phyloP scores from a whole-genome alignment of 805 yeast genomes.

The Schwanniomyces yamadae region DNA sequence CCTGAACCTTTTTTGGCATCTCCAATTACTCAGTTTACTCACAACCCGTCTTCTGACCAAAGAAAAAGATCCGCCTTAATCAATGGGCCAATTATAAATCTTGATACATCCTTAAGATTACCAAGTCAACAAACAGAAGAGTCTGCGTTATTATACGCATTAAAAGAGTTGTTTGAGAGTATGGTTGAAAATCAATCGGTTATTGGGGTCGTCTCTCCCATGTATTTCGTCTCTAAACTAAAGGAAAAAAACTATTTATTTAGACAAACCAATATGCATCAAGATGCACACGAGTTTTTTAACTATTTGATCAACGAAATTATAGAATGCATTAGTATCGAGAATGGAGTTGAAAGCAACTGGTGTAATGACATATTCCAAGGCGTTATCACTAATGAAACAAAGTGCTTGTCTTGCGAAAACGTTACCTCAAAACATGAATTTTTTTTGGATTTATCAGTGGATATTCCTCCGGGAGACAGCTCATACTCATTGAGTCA shows the following conservation, averaged over 20 bases:
- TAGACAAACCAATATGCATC: conserved; percentile 86
- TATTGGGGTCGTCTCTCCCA: conserved; percentile 85
- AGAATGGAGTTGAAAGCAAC: conserved; percentile 31
- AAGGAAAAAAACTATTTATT: conserved; percentile 83
- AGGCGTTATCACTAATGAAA: conserved; percentile 82
- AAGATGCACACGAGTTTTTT: conserved; percentile 96
- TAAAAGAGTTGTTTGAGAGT: conserved; percentile 83
- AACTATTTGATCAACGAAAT: conserved; percentile 76
- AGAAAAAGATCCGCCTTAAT: conserved; percentile 75
- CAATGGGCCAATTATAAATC: conserved; percentile 79
- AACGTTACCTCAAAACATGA: conserved; percentile 79
- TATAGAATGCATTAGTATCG: conserved; percentile 55
- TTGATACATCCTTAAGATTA: conserved; percentile 63
- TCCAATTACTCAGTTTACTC: conserved; percentile 40
- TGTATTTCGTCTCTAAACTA: conserved; percentile 66
- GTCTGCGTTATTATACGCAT: conserved; percentile 47
- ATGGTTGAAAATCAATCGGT: conserved; percentile 68
- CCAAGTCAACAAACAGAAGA: conserved; percentile 32
- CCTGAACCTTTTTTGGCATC: conserved; percentile 34
- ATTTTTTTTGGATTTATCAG: conserved; percentile 78
- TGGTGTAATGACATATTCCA: conserved; percentile 74
- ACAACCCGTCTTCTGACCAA: conserved; percentile 57
- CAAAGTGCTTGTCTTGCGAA: conserved; percentile 89
- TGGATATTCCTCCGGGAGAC: conserved; percentile 72
- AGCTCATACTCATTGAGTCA: conserved; percentile 64